Evolutionary conservation across 106 monocot species (phyloP), one percentile per base, ranked within the genome.

Genomic region (Posidonia australis): DNA sequence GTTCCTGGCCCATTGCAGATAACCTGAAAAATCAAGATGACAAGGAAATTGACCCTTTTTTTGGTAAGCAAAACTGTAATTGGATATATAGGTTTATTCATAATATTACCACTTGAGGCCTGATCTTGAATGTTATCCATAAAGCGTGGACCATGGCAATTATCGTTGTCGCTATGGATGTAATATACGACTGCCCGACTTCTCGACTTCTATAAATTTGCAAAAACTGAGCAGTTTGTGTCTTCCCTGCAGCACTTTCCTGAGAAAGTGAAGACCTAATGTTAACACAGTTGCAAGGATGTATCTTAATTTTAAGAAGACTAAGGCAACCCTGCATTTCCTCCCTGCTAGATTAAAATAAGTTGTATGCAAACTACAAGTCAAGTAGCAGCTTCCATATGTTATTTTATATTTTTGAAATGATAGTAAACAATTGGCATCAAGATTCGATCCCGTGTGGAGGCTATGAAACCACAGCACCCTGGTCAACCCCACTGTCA

Each of bases 141-240:
- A 87, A 48, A 52, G 90, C 90, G 82, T 96, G 96, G 19, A 29
- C 28, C 17, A 79, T 70, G 22, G 96, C 96, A 47, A 87, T 44
- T 63, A 96, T 61, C 59, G 90, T 98, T 72, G 96, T 98, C 41
- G 54, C 67, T 31, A 90, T 58, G 46, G 90, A 98, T 46, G 84
- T 98, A n/a, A 98, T 32, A 66, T 98, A 90, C 52, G 96, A 98
- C 52, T 98, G 96, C n/a, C 96, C 96, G 31, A 98, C 90, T 86
- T 98, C 96, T 45, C 90, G 80, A 71, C 90, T 98, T 41, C 96
- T 70, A 74, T 87, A 98, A 67, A 98, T 81, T 65, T 90, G 68
- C 79, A 82, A 49, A 59, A 83, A 98, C 23, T 79, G 65, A 56
- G 86, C 66, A 69, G 48, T 49, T 44, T 70, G 58, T 51, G 21